Conservation (phyloP, 148 eudicot genomes). For the Nepenthes gracilis region DNA sequence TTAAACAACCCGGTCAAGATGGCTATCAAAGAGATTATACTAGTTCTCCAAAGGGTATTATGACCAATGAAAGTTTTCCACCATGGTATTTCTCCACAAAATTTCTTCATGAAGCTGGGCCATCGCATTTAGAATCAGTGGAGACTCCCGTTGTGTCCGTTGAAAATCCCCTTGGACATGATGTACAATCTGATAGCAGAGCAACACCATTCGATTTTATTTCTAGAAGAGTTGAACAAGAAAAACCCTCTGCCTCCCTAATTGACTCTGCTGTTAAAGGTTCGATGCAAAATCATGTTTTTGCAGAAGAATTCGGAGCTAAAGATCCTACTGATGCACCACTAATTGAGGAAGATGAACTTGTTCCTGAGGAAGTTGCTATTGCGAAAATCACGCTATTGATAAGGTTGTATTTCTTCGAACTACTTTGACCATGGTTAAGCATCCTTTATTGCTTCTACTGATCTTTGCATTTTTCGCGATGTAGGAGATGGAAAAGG, state of each 20-base stretch:
- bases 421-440: constrained; percentile 5
- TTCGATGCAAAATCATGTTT: constrained; percentile 15
- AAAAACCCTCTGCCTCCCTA: constrained; percentile 17
- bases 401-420: constrained; percentile 42
- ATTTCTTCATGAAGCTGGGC: constrained; percentile 17
- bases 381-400: constrained; percentile 70
- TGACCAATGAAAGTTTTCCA: constrained; percentile 8
- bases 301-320: constrained; percentile 20
- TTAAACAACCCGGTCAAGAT: constrained; percentile 17
- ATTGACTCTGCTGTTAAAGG: constrained; percentile 15
- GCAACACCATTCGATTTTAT: constrained; percentile 14
- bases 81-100: constrained; percentile 20
- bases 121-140: constrained; percentile 11
- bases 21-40: constrained; percentile 17
- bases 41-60: constrained; percentile 15
- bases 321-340: constrained; percentile 17
- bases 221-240: constrained; percentile 18
- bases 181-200: constrained; percentile 17
- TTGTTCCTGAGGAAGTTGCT: constrained; percentile 40
- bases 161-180: constrained; percentile 21
- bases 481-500: constrained; percentile 79
- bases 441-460: constrained; percentile 1
- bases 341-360: constrained; percentile 30
- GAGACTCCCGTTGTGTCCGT: constrained; percentile 7
- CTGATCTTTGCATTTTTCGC: constrained; percentile 9